Base-by-base conservation (phyloP, 2,329 filamentous ascomycete genomes). In the Rugonectria rugulosa region DNA sequence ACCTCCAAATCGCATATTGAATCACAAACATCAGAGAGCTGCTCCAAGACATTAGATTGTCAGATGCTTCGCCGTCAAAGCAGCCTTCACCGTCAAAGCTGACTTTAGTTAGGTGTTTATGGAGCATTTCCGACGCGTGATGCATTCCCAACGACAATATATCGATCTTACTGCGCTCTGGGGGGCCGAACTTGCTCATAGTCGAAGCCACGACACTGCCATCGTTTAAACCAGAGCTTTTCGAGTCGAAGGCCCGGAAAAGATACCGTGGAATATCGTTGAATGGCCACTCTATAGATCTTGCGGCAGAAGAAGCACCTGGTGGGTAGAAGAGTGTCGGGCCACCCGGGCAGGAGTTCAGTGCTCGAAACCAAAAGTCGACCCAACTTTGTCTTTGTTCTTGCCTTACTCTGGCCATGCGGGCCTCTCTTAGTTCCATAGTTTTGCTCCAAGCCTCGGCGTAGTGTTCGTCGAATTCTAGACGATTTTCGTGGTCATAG, bases 41-140 rank as follows among this genome's bases (percentile, higher is more conserved):
- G 34, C 32, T 40, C 45, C 45, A 48, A 11, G 45, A 48, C 32
- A 48, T 38, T 32, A 48, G 45, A 8, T 48, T 48, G 24, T 48
- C 45, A 3, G 34, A 11, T n/a, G n/a, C n/a, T n/a, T n/a, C n/a
- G n/a, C n/a, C n/a, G n/a, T n/a, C n/a, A n/a, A n/a, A n/a, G n/a
- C n/a, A n/a, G n/a, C n/a, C n/a, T 3, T 7, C 21, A n/a, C 17
- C 27, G 7, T 24, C 37, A n/a, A 19, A 17, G 29, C 40, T 42
- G 5, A 4, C 26, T 4, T 23, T 29, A 11, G 20, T 43, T 8
- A 42, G 10, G 5, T 51, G 47, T 6, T 15, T 36, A 17, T 51
- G 27, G 4, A 51, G 38, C 37, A 51, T 43, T 5, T 26, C 11
- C 5, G 47, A 8, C n/a, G 37, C 38, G 4, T 42, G 29, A 5